Base-by-base conservation (phyloP, 805 yeast species). In the Wilhelminamyces savonicus region DNA sequence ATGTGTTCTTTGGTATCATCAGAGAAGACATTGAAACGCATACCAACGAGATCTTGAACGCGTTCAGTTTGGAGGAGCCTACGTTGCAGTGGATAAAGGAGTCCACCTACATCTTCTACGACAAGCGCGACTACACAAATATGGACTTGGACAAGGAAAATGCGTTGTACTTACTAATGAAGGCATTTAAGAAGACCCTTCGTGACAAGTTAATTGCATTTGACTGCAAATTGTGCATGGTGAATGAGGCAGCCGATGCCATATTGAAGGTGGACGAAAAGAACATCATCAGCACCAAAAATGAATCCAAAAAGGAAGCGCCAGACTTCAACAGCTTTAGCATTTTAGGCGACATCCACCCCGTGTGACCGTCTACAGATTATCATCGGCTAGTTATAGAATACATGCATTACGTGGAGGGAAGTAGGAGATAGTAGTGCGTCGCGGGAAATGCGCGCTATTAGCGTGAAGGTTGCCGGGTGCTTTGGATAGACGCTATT, bases 1-100 rank as follows among this genome's bases (percentile, higher is more conserved):
- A 74, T 31, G 60, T 74, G 3, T 69, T 71, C 22, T 59, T 69
- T 28, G 84, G 83, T 1, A 61, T 71, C 2, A 67, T 76, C 0
- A 56, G 54, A 29, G 66, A 64, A 7, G 70, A 66, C 13, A 39
- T 78, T 8, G 68, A 62, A 27, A 43, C 35, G 0, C 45, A 52
- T 7, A 47, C 69, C 12, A 26, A 17, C 10, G 39, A 39, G 3
- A 27, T 50, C 7, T 43, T 55, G 13, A 51, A 52, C 9, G 34
- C 37, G 7, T 36, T 33, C 23, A 48, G 34, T 4, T 26, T 54
- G 3, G 39, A 36, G 7, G 49, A 51, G 7, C 51, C 60, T 2
- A 40, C 36, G 4, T 31, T 72, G n/a, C 58, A 55, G 25, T 65
- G 71, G 69, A 40, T 64, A 22, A 52, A 50, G 15, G 71, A 59